These are phyloP conservation scores for Cladosporium cucumerinum DNA, from an alignment of 2,329 filamentous ascomycete species.

Conservation along the genomic window DNA sequence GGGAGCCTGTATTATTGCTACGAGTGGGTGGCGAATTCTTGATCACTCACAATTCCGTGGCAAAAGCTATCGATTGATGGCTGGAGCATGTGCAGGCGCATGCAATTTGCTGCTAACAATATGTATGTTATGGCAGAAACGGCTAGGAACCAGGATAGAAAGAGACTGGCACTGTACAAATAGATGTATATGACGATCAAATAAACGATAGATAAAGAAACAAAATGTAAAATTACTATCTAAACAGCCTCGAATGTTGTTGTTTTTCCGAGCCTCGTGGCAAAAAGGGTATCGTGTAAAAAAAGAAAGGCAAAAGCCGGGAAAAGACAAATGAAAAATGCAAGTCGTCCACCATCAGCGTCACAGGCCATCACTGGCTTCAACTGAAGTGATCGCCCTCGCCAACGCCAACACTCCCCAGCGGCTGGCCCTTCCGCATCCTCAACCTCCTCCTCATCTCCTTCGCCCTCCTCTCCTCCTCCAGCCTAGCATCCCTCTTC, in stretches of 20 bases:
- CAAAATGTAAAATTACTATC: neutral
- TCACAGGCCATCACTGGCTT: neutral
- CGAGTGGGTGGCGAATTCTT: neutral
- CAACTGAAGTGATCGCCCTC: constrained; percentile 63
- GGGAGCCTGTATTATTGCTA: neutral
- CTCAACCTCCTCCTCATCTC: constrained; percentile 38
- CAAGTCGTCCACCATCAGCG: neutral
- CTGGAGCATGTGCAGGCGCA: neutral
- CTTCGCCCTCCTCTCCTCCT: constrained; percentile 44
- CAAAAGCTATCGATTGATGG: neutral
- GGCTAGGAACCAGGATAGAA: neutral
- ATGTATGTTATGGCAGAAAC: too few species aligned
- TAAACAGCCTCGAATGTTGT: neutral
- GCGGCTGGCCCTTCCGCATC: constrained; percentile 51
- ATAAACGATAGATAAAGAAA: neutral
- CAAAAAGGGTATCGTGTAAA: constrained; percentile 7
- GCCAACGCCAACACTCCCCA: constrained; percentile 52
- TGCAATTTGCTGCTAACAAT: too few species aligned
- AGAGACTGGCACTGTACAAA: neutral
- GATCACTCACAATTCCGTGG: neutral
- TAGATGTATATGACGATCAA: neutral
- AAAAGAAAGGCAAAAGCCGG: neutral
- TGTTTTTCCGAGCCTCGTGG: neutral
- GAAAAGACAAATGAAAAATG: neutral
- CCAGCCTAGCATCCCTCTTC: constrained; percentile 68